These are phyloP conservation scores for Oemleria cerasiformis DNA, from an alignment of 306 rosid genomes.

Conservation along the genomic window DNA sequence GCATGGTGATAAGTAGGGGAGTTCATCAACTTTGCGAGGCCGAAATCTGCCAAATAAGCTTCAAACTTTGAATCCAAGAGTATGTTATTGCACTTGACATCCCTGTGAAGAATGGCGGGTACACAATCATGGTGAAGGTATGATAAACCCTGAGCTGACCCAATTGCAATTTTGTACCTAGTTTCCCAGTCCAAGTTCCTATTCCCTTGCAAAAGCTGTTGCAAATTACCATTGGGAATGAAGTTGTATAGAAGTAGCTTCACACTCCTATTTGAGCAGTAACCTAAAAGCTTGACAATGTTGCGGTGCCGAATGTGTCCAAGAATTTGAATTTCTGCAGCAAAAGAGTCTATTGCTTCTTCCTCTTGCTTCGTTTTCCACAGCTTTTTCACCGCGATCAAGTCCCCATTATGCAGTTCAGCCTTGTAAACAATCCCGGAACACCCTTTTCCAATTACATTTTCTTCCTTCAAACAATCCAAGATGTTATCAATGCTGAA, in stretches of 20 bases:
- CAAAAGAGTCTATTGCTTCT: slow-evolving; percentile 75
- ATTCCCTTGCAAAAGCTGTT: slow-evolving; percentile 76
- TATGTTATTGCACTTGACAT: slow-evolving; percentile 96
- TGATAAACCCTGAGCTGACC: slow-evolving; percentile 89
- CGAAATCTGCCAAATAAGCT: slow-evolving; percentile 91
- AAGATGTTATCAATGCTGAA: slow-evolving; percentile 75
- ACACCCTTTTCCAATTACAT: slow-evolving; percentile 88
- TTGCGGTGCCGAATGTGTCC: slow-evolving; percentile 95
- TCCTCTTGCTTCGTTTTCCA: slow-evolving; percentile 91
- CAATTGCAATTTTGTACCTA: slow-evolving; percentile 92
- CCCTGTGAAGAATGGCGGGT: slow-evolving; percentile 92
- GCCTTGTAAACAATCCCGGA: slow-evolving; percentile 84
- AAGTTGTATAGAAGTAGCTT: slow-evolving; percentile 92
- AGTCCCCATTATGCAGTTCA: slow-evolving; percentile 72
- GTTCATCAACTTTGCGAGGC: slow-evolving; percentile 88
- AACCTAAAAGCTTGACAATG: slow-evolving; percentile 86
- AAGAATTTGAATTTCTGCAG: slow-evolving; percentile 95
- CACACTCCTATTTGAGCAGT: slow-evolving; percentile 85
- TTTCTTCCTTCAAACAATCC: slow-evolving; percentile 87
- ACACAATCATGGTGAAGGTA: slow-evolving; percentile 97
- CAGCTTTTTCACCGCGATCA: slow-evolving; percentile 91
- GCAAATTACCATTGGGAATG: slow-evolving; percentile 86
- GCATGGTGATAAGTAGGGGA: slow-evolving; percentile 82
- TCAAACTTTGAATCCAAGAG: slow-evolving; percentile 87
- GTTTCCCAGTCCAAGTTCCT: slow-evolving; percentile 93